Evolutionary conservation across 805 yeast species (phyloP), one percentile per base, ranked within the genome.

Genomic region (Suhomyces canberraensis): DNA sequence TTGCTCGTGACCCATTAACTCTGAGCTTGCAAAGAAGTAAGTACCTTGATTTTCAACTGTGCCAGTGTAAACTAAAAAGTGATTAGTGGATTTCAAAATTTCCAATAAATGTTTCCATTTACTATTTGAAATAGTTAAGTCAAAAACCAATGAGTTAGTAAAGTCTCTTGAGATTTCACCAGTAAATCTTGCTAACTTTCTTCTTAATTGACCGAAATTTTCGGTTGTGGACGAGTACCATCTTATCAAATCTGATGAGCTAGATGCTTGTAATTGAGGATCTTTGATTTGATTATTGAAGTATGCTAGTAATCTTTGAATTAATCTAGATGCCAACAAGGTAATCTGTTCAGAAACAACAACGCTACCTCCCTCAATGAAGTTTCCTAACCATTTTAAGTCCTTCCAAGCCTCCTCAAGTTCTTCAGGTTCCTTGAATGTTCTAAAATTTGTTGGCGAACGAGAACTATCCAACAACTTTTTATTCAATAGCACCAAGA

Each of bases 391-490:
- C 48, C 80, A 79, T 48, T 77, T 84, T 46, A 93, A 66, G 48
- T 82, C 80, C 20, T 74, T 71, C 90, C 95, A 93, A 29, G 85
- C 85, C 36, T 72, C 76, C 51, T 88, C 95, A 33, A 93, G 66
- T 52, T 84, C 89, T 47, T 91, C 98, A 1, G 96, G 90, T 51
- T 87, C 97, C 51, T 87, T 87, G 59, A 86, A 87, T 0, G 95
- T 84, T 48, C 89, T 75, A 63, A 86, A 85, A 11, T 83, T 75
- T 27, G 69, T 67, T 4, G 71, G 67, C 3, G 77, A 71, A 39
- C 77, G 75, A 0, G 89, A 80, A 40, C 89, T 78, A 48, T 88
- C 95, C 32, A 88, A 64, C 33, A 90, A 70, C 57, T 91, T 93
- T 49, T 81, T 73, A 49, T 84, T 82, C 21, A 91, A 61, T 33